Base-by-base conservation (phyloP, 306 rosid species). In the Quercus rubra region DNA sequence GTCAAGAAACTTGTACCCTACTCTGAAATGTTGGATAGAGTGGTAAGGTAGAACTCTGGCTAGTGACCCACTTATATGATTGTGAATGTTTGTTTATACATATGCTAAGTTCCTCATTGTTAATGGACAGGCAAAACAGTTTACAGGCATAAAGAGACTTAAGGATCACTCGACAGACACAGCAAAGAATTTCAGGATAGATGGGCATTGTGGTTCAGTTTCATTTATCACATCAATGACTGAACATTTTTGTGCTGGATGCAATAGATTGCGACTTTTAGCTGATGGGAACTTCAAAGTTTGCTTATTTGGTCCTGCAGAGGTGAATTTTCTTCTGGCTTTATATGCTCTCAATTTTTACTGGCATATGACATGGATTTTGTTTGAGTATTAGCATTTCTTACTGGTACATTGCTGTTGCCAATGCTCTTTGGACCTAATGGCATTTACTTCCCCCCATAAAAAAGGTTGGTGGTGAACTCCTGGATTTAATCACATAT, bases 261-360 rank as follows among this genome's bases (percentile, higher is more conserved):
- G 99, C 90, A 94, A 90, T 80, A 90, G 99, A 84, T 79, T 94
- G 89, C 92, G 99, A 68, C 85, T 94, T 59, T 86, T 92, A 84
- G 99, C 99, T 9, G 97, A 91, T 84, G 99, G 99, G 74, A 94
- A 90, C 90, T 90, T 94, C 69, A 94, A 92, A 90, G 99, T 94
- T 38, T 92, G 99, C 84, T 87, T 94, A 69, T 94, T 94, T 85
- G 99, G 99, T 59, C 94, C 99, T 81, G 89, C 99, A 30, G 97
- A 94, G 97, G 97, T 94, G 82, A 83, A 66, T 79, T 23, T 43
- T 79, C 63, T 72, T 76, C 74, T 78, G 25, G 54, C 30, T 74
- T 70, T 20, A 77, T 41, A 31, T 69, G 74, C 76, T 67, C 73
- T 80, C 71, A 11, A 11, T 28, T 35, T 73, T 52, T 79, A 57